Percentiles rank a stretch among this genome's conserved stretches.
These are phyloP conservation scores for Ligustrum vulgare DNA, from an alignment of 257 asterid genomes.

Conservation along the genomic window DNA sequence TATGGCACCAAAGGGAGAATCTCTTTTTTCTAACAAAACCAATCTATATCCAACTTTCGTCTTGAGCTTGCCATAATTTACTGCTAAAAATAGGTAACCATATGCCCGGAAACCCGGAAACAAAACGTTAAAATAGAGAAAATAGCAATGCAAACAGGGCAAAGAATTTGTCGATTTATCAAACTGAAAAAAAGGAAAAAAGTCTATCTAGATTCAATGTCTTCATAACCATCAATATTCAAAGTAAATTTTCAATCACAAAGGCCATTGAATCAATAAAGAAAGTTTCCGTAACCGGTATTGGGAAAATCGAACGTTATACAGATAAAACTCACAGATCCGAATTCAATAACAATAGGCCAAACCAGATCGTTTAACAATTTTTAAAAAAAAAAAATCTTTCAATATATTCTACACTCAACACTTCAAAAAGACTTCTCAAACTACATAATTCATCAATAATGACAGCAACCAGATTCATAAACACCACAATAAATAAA, in stretches of 20 bases:
- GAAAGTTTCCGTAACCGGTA: conserved; percentile 1
- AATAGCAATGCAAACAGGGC: conserved; percentile 2
- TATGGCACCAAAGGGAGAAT: conserved; percentile 34
- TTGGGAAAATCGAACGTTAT: not conserved
- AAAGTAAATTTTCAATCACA: conserved; percentile 8
- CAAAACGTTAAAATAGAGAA: conserved; percentile 2
- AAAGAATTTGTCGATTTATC: not conserved
- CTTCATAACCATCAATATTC: not conserved
- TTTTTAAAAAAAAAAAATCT: not conserved
- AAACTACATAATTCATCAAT: conserved; percentile 27
- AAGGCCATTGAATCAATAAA: not conserved
- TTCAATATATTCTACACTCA: conserved; percentile 15
- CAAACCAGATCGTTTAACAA: not conserved
- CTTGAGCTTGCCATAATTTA: conserved; percentile 27
- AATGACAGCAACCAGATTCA: conserved; percentile 33
- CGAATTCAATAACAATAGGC: not conserved
- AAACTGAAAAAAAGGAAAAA: conserved; percentile 6
- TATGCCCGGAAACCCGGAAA: conserved; percentile 12
- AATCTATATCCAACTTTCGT: conserved; percentile 26
- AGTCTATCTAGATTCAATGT: not conserved
- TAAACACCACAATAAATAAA: conserved; percentile 29
- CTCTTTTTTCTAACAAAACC: conserved; percentile 18
- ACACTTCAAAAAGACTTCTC: conserved; percentile 13
- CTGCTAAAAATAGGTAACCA: conserved; percentile 32
- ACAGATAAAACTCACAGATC: conserved; percentile 19